Base-by-base conservation (phyloP, 2,329 filamentous ascomycete species). In the Alternaria sp. region DNA sequence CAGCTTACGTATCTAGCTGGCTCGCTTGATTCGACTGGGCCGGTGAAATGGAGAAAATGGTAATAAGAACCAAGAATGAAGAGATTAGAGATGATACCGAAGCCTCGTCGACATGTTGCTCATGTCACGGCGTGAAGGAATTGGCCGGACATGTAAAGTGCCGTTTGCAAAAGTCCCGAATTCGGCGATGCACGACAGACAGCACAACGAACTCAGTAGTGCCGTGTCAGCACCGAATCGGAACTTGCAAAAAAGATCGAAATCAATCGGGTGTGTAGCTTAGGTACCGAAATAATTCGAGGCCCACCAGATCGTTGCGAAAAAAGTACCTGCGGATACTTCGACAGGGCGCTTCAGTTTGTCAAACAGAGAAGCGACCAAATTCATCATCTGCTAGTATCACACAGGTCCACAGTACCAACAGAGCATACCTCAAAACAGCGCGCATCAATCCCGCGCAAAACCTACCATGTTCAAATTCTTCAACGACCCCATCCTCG, bases 401-500 rank as follows among this genome's bases (percentile, higher is more conserved):
- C 21, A 21, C 21, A 21, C 21, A 21, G 21, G 21, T 21, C 21
- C 21, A 40, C n/a, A 40, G 36, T 17, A 40, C 36, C 36, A 17
- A 40, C 36, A 40, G n/a, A 40, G 8, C 3, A 1, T 17, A n/a
- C 32, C 3, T 5, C 36, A 40, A 6, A 40, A 40, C 36, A 40
- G 36, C 36, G 36, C n/a, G 36, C 36, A 40, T 40, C 36, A n/a
- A 17, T 17, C 36, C 3, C 15, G 36, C 36, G 36, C 36, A 40
- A 40, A 40, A 10, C 36, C 36, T 4, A 47, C 49, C 8, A 80
- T 81, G 40, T 43, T 59, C 32, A 23, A 56, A 32, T 63, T 63
- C 54, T 60, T 59, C 57, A 45, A 44, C 23, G 26, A 43, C 28
- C 26, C 36, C 9, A 61, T 64, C 9, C 57, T 68, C 62, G 51